Conservation (phyloP, 2,329 filamentous ascomycete species). For the Plectosphaerella cucumerina region DNA sequence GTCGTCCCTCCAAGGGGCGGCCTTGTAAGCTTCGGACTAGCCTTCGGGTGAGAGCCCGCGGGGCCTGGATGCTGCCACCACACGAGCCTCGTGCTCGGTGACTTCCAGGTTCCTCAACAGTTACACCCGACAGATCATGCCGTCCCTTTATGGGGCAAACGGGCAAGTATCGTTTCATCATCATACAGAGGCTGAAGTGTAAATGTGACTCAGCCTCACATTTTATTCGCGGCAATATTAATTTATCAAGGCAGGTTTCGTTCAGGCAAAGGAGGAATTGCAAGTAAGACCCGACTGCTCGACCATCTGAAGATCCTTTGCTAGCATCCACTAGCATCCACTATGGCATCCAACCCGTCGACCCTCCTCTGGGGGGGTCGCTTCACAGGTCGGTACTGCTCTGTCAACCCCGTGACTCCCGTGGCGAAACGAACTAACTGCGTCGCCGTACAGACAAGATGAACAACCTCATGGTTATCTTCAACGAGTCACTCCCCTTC, state of each 20-base stretch:
- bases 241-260: neutral
- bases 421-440: neutral
- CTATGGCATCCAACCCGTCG: neutral
- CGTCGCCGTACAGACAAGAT: constrained; percentile 1
- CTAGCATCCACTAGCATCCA: neutral
- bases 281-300: neutral
- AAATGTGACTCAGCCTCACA: neutral
- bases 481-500: constrained; percentile 64
- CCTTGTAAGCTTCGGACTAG: too few species aligned
- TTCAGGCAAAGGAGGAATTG: neutral
- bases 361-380: neutral
- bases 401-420: neutral
- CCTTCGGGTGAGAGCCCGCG: too few species aligned
- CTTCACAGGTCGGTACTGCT: neutral
- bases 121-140: neutral
- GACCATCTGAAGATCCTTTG: neutral
- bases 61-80: too few species aligned
- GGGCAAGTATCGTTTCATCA: neutral
- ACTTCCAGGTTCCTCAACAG: neutral
- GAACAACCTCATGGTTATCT: constrained; percentile 24
- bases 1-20: too few species aligned
- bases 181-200: neutral
- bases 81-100: too few species aligned
- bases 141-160: neutral
- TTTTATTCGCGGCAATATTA: too few species aligned